Conservation (phyloP, 2,329 filamentous ascomycete genomes). For the Trichophaea hybrida region DNA sequence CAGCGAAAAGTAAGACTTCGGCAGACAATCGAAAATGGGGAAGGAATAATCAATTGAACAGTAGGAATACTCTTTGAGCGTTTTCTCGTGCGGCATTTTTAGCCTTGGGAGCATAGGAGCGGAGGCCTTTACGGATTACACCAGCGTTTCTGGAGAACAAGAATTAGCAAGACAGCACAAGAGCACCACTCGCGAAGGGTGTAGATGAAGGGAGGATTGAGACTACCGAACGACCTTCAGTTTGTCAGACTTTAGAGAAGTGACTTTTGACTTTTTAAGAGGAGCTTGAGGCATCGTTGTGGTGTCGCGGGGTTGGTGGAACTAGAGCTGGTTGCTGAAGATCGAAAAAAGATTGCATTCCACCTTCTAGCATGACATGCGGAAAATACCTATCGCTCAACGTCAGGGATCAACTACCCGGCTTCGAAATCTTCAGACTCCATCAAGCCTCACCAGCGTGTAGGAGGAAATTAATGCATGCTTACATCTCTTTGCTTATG, state of each 20-base stretch:
- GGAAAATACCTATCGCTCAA: too few relatives aligned
- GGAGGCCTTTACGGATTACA: conserved; percentile 43
- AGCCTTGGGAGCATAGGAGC: conserved; percentile 50
- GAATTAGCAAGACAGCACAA: conserved; percentile 25
- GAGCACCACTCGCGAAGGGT: not conserved
- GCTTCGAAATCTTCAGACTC: too few relatives aligned
- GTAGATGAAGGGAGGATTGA: not conserved
- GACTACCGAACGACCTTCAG: conserved; percentile 2
- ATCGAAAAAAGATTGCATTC: not conserved
- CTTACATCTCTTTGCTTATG: too few relatives aligned
- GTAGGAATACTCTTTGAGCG: conserved; percentile 43
- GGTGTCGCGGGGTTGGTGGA: not conserved
- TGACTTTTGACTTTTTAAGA: conserved; percentile 5
- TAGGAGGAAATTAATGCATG: too few relatives aligned
- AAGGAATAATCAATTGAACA: not conserved
- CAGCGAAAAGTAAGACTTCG: not conserved
- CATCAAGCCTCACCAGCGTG: too few relatives aligned
- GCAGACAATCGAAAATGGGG: not conserved
- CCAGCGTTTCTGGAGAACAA: conserved; percentile 30
- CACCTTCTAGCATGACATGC: too few relatives aligned
- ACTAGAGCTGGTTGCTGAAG: not conserved
- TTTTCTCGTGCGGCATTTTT: conserved; percentile 29
- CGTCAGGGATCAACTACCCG: too few relatives aligned
- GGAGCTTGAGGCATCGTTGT: conserved; percentile 8
- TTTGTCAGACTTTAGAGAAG: not conserved